Percentiles rank a stretch among this genome's conserved stretches.
These are phyloP conservation scores for Globisporangium solare DNA, from an alignment of 352 stramenopile species.

Conservation along the genomic window DNA sequence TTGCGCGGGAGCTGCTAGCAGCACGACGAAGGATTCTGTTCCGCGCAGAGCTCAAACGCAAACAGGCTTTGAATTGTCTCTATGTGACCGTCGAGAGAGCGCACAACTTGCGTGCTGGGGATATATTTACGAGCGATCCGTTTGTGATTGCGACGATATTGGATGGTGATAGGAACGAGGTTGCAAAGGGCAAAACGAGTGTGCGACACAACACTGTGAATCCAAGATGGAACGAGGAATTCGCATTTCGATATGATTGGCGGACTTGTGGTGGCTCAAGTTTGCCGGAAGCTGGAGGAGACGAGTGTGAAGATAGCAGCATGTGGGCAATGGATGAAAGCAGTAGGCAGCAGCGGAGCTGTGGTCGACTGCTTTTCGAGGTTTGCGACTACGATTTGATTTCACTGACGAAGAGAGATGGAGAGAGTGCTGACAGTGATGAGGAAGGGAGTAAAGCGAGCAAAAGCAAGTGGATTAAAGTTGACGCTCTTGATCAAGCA, in stretches of 20 bases:
- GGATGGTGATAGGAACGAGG: constrained; percentile 22
- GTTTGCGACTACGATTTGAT: constrained; percentile 47
- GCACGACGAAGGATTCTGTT: constrained; percentile 20
- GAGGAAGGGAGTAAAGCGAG: background rate
- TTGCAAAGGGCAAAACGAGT: constrained; percentile 41
- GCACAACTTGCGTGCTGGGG: constrained; percentile 36
- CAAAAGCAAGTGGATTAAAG: constrained; percentile 4
- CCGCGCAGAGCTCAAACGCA: constrained; percentile 23
- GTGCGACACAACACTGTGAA: constrained; percentile 48
- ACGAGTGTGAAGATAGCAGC: constrained; percentile 12
- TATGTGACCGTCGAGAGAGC: constrained; percentile 52
- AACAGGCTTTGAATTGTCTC: constrained; percentile 46
- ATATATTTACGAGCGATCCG: constrained; percentile 60
- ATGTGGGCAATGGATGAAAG: background rate
- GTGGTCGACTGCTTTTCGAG: constrained; percentile 7
- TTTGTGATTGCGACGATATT: constrained; percentile 36
- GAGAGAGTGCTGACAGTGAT: constrained; percentile 1
- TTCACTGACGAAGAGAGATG: constrained; percentile 7
- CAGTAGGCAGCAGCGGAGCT: background rate
- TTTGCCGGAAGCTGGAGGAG: constrained; percentile 6
- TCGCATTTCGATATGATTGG: constrained; percentile 47
- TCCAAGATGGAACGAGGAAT: constrained; percentile 74
- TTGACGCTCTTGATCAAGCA: constrained; percentile 46
- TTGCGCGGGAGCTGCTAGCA: constrained; percentile 20
- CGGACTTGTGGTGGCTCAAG: constrained; percentile 5